Base-by-base conservation (phyloP, 257 asterid species). In the Nicotiana knightiana region DNA sequence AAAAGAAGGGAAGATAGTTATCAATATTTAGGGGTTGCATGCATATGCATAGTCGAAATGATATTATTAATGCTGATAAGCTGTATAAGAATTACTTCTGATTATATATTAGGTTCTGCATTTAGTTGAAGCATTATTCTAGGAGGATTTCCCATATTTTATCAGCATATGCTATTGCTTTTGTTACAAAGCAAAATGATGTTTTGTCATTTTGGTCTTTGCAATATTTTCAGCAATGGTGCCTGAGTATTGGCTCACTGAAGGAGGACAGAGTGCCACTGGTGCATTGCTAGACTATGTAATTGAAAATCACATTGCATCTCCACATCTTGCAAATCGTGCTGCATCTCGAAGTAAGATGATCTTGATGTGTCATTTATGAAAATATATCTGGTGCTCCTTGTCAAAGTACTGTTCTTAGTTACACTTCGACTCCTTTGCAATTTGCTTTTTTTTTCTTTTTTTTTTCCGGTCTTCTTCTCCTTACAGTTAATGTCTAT, bases 201-300 rank as follows among this genome's bases (percentile, higher is more conserved):
- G 79, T 17, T 75, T 39, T 39, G 32, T 51, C 26, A 75, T 26
- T 26, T 24, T 51, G 9, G 43, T 75, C 83, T 89, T 82, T 82
- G 18, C 5, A 76, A 87, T 86, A 64, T 71, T 53, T 85, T 73
- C 76, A 95, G 99, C 97, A 61, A 94, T 96, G 99, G 93, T 96
- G 84, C 99, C 99, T 71, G 97, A 92, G 85, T 96, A 88, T 90
- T 96, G 99, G 99, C 97, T 96, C 33, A 93, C 99, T 4, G 99
- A 96, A 92, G 99, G 99, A 76, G 99, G 99, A 55, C 99, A 96
- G 91, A 96, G 99, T 82, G 98, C 98, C 79, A 93, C 97, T 75
- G 99, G 98, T 77, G 92, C 97, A 82, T 87, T 94, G 81, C 89
- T 96, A 81, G 99, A 96, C 83, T 71, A 94, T 87, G 81, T 94